A percentile compares a stretch with the other conserved stretches of the same genome.
These are phyloP conservation scores for Hordeum pubiflorum DNA, from an alignment of 202 grass and related monocot species.

Conservation along the genomic window DNA sequence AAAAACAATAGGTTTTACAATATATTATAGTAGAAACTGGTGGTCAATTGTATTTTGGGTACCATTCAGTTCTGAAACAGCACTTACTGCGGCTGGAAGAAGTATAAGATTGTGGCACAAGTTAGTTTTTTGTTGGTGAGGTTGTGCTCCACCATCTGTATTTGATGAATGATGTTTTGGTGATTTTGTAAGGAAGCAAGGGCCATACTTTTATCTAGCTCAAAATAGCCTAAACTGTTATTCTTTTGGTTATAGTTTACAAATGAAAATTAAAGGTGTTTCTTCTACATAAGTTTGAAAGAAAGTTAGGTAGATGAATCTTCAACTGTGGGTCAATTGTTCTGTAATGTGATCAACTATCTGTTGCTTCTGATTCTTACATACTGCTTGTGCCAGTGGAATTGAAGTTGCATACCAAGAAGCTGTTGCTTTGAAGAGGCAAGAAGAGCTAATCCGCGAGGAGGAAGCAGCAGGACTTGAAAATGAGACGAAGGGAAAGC, in stretches of 20 bases:
- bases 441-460: slow-evolving; percentile 96
- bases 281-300: slow-evolving; percentile 9
- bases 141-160: not conserved
- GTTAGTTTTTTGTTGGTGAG: not conserved
- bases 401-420: slow-evolving; percentile 95
- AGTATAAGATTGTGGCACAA: not conserved
- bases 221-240: not conserved
- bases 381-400: slow-evolving; percentile 56
- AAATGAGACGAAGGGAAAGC: slow-evolving; percentile 66
- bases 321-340: not conserved
- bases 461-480: slow-evolving; percentile 76
- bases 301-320: not conserved
- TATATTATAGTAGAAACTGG: not conserved
- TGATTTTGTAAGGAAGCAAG: not conserved
- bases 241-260: not conserved
- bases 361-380: slow-evolving; percentile 8
- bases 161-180: not conserved
- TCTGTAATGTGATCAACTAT: not conserved
- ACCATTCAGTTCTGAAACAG: not conserved
- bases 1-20: not conserved
- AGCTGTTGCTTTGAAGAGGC: slow-evolving; percentile 87
- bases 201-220: not conserved
- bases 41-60: not conserved
- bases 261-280: not conserved
- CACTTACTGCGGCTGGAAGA: not conserved